Evolutionary conservation across 768 basidiomycete genomes (phyloP).

Genomic region (Pholiota microspora): DNA sequence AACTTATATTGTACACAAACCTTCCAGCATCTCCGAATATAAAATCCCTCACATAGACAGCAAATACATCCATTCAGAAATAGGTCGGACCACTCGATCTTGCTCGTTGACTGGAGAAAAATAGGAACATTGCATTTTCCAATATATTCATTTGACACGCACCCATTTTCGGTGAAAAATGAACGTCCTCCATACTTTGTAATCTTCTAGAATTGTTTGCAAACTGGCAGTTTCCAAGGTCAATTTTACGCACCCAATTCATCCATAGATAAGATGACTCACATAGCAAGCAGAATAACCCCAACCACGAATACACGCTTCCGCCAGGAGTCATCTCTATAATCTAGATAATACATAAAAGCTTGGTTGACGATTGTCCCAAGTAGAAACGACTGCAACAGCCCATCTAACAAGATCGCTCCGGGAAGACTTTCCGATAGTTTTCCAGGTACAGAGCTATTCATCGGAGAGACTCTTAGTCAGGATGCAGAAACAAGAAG

Average conservation of each 20-base stretch:
- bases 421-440: slow-evolving; percentile 30
- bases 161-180: slow-evolving; percentile 34
- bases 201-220: slow-evolving; percentile 39
- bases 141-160: too few relatives aligned
- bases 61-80: slow-evolving; percentile 48
- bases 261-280: neutral
- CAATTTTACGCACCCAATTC: too few relatives aligned
- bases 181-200: slow-evolving; percentile 39
- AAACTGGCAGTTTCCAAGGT: slow-evolving; percentile 5
- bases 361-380: slow-evolving; percentile 40
- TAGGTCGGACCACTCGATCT: slow-evolving; percentile 42
- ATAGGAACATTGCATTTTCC: neutral
- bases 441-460: slow-evolving; percentile 26
- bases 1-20: slow-evolving; percentile 22
- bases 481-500: neutral
- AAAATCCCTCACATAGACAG: slow-evolving; percentile 45
- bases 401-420: slow-evolving; percentile 42
- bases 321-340: slow-evolving; percentile 40
- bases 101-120: slow-evolving; percentile 30
- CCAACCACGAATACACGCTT: slow-evolving; percentile 40
- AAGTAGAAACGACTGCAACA: slow-evolving; percentile 47
- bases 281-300: slow-evolving; percentile 43
- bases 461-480: slow-evolving; percentile 7
- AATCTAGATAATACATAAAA: slow-evolving; percentile 38
- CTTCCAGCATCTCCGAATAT: slow-evolving; percentile 52